Base-by-base conservation (phyloP, 2,329 filamentous ascomycete genomes). In the Colletotrichum tofieldiae region DNA sequence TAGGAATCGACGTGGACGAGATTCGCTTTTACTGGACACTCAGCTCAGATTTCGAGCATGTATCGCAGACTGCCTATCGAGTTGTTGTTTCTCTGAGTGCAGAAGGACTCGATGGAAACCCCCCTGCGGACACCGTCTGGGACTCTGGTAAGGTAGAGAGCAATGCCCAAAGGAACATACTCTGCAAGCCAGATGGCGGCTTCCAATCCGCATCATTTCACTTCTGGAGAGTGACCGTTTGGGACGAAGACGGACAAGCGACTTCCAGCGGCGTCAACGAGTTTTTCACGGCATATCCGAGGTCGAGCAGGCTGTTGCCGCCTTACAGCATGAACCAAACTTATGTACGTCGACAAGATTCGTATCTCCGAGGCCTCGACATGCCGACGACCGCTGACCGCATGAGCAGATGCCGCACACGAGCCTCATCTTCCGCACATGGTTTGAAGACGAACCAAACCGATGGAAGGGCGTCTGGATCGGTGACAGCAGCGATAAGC, bases 281-380 rank as follows among this genome's bases (percentile, higher is more conserved):
- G 58, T 82, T 84, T 67, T 84, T 82, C 74, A 83, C 81, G 1
- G 79, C 82, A 3, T 84, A 84, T 47, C 81, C 82, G 14, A 76
- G 80, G 58, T 78, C 67, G 1, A 79, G 77, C 9, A 78, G 76
- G 58, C 73, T 82, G 20, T 68, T 83, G 20, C 82, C 82, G 11
- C 82, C 81, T 1, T 83, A 81, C 60, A 83, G 81, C 73, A 83
- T 84, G 81, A 84, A 83, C 62, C 81, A 84, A 64, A 82, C 79
- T 23, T 83, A 84, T 71, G 77, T 78, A 67, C 12, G 73, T 60
- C 55, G 11, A 41, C 5, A 29, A 16, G 2, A 29, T 85, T 82
- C 56, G 82, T 84, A 11, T 1, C 82, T 79, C 2, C 85, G 85
- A 32, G 29, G 29, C 29, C 6, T 32, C 29, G 6, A 32, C 29